phyloP scores from a whole-genome alignment of 2,329 filamentous ascomycete genomes.

The Penicillium sp. region DNA sequence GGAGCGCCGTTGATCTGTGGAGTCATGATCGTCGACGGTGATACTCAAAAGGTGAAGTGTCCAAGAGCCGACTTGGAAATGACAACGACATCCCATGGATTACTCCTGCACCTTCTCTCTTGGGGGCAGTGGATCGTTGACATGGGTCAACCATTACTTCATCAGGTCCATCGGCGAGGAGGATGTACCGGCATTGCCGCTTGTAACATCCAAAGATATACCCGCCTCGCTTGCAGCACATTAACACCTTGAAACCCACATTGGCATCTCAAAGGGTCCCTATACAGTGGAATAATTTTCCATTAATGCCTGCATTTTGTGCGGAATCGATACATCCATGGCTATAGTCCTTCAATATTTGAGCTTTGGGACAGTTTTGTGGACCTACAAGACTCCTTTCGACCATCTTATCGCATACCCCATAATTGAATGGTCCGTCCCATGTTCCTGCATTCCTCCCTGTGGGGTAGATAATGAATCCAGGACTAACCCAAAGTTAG shows the following conservation, averaged over 20 bases:
- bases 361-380: not conserved
- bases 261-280: no score
- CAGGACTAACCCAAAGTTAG: not conserved
- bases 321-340: not conserved
- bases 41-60: constrained; percentile 2
- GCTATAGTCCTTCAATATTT: not conserved
- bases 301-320: not conserved
- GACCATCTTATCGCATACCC: constrained; percentile 6
- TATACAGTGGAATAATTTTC: not conserved
- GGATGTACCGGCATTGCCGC: not conserved
- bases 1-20: not conserved
- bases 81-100: no score
- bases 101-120: constrained; percentile 4
- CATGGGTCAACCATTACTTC: constrained; percentile 2
- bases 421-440: not conserved
- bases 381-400: not conserved
- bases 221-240: not conserved
- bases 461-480: not conserved
- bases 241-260: not conserved
- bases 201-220: not conserved
- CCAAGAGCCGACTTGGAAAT: not conserved
- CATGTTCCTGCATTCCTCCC: not conserved
- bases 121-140: not conserved
- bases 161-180: constrained; percentile 1
- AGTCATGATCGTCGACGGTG: not conserved